phyloP scores from a whole-genome alignment of 805 yeast species.

The Kuraishia molischiana region DNA sequence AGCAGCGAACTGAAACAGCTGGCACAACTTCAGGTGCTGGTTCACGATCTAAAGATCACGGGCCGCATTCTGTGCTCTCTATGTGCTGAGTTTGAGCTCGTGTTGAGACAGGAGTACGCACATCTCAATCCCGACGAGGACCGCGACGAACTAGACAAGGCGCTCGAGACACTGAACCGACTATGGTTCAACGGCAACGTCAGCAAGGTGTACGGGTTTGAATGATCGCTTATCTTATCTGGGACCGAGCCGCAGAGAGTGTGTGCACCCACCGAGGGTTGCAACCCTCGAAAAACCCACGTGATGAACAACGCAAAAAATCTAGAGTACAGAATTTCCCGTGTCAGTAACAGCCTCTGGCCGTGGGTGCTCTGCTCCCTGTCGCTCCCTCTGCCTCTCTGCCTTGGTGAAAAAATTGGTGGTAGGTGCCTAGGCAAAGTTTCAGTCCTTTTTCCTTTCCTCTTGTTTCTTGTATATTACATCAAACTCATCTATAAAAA shows the following conservation, averaged over 20 bases:
- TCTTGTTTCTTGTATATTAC: no score
- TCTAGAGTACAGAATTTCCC: no score
- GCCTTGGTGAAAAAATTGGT: no score
- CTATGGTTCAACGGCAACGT: constrained; percentile 15
- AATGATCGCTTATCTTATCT: no score
- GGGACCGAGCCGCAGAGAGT: neutral
- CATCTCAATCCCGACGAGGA: constrained; percentile 4
- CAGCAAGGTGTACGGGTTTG: constrained; percentile 23
- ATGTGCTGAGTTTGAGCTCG: constrained; percentile 21
- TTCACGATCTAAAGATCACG: constrained; percentile 18
- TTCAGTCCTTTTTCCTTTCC: no score
- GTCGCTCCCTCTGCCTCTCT: no score
- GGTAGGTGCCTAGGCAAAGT: no score
- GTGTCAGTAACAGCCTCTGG: no score
- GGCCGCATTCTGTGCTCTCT: constrained; percentile 24
- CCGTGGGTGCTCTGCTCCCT: no score
- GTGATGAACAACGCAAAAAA: no score
- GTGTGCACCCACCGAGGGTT: neutral
- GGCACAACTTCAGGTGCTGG: constrained; percentile 14
- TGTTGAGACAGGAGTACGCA: neutral
- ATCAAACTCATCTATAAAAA: no score
- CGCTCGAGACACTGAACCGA: constrained; percentile 1
- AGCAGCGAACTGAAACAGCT: constrained; percentile 3
- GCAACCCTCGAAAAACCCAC: neutral
- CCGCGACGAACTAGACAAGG: constrained; percentile 6